Evolutionary conservation across 2,329 filamentous ascomycete species (phyloP).

Genomic region (Phialophora chinensis): DNA sequence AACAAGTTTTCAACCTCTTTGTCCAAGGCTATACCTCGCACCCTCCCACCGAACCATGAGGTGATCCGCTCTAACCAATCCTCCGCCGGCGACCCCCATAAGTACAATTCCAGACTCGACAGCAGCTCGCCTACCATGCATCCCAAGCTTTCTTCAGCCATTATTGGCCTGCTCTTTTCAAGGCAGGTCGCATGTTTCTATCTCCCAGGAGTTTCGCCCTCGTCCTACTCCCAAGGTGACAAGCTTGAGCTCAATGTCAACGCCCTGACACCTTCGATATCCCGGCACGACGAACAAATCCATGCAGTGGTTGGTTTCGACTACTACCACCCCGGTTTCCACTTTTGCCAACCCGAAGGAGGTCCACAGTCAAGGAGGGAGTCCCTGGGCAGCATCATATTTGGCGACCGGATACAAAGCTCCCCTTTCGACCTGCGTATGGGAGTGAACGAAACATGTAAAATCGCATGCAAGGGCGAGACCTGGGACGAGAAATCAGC

Average conservation of each 20-base stretch:
- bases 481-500: slow-evolving; percentile 71
- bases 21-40: neutral
- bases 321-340: slow-evolving; percentile 88
- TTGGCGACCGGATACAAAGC: slow-evolving; percentile 96
- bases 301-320: slow-evolving; percentile 95
- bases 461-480: slow-evolving; percentile 72
- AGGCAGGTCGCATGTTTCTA: slow-evolving; percentile 71
- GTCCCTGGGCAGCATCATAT: slow-evolving; percentile 92
- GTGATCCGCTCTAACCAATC: slow-evolving; percentile 10
- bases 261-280: slow-evolving; percentile 83
- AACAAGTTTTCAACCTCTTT: neutral
- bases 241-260: slow-evolving; percentile 90
- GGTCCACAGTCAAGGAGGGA: slow-evolving; percentile 82
- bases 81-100: slow-evolving; percentile 1
- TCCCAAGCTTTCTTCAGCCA: slow-evolving; percentile 17
- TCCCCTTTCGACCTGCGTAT: slow-evolving; percentile 91
- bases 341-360: slow-evolving; percentile 81
- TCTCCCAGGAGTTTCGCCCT: slow-evolving; percentile 92
- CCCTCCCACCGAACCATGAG: slow-evolving; percentile 1
- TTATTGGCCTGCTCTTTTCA: slow-evolving; percentile 23
- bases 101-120: neutral
- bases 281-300: slow-evolving; percentile 76
- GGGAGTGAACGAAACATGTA: slow-evolving; percentile 85
- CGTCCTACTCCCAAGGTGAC: slow-evolving; percentile 82
- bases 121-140: slow-evolving; percentile 20